Evolutionary conservation across 345 rosid species (phyloP).

Genomic region (Ailanthus altissimus): DNA sequence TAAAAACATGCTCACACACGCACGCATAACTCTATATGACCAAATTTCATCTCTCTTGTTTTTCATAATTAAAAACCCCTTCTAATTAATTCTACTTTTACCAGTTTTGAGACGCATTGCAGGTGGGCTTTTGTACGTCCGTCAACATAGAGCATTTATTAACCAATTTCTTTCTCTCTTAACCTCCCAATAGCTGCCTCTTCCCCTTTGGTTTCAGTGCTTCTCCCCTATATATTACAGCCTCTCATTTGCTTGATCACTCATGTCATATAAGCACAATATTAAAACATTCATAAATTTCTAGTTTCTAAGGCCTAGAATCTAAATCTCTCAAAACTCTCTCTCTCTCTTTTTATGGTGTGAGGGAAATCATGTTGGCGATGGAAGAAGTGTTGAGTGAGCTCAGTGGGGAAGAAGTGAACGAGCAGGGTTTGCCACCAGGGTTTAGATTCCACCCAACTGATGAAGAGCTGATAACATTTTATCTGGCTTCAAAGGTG

Average conservation of each 20-base stretch:
- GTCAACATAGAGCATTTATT: conserved; percentile 14
- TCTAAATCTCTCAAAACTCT: neutral
- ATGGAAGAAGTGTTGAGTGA: conserved; percentile 71
- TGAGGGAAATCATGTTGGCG: conserved; percentile 40
- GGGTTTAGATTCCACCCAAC: conserved; percentile 98
- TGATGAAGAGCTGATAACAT: conserved; percentile 90
- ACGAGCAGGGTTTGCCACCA: conserved; percentile 83
- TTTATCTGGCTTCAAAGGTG: conserved; percentile 87
- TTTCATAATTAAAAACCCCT: neutral
- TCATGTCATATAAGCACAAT: neutral
- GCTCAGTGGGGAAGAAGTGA: conserved; percentile 58
- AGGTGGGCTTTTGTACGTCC: conserved; percentile 24
- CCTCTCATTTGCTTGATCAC: neutral
- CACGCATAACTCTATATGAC: conserved; percentile 49
- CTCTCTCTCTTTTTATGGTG: neutral
- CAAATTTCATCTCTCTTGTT: too few species aligned
- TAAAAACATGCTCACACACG: conserved; percentile 33
- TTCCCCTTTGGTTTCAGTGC: conserved; percentile 44
- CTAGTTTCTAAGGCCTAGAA: too few species aligned
- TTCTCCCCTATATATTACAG: conserved; percentile 25
- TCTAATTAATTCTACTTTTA: neutral
- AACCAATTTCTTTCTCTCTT: conserved; percentile 22
- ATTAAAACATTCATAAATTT: neutral
- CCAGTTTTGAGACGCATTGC: conserved; percentile 23
- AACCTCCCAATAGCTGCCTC: neutral